Evolutionary conservation across 225 moss, liverwort and hornwort genomes (phyloP).

Genomic region (Rhytidiadelphus loreus): DNA sequence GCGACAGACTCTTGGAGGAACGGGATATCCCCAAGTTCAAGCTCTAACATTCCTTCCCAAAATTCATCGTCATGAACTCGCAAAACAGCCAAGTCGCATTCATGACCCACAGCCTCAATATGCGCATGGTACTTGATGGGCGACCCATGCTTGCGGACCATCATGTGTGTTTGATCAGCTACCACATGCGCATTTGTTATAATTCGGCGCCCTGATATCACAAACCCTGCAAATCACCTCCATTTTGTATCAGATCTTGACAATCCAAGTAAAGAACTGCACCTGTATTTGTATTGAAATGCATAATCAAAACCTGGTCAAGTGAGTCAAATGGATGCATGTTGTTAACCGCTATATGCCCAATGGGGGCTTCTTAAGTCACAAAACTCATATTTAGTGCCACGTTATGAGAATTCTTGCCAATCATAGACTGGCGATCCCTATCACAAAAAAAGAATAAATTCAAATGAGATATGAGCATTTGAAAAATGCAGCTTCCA

Average conservation of each 20-base stretch:
- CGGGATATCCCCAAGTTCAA: conserved; percentile 82
- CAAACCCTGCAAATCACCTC: conserved; percentile 59
- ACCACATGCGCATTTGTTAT: conserved; percentile 93
- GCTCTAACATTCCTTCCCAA: conserved; percentile 88
- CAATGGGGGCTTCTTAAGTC: neutral
- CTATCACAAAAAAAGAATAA: neutral
- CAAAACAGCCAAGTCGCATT: conserved; percentile 85
- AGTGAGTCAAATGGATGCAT: neutral
- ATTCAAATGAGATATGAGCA: neutral
- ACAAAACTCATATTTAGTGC: neutral
- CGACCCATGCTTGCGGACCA: conserved; percentile 92
- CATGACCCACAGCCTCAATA: conserved; percentile 90
- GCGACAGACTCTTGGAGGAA: conserved; percentile 93
- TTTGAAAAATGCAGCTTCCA: neutral
- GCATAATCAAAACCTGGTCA: neutral
- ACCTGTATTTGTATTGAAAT: neutral
- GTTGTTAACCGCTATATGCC: neutral
- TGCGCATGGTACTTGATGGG: conserved; percentile 85
- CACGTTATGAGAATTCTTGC: neutral
- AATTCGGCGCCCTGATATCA: conserved; percentile 73
- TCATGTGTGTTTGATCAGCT: conserved; percentile 90
- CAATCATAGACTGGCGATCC: neutral
- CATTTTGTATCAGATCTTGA: neutral
- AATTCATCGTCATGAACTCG: conserved; percentile 70
- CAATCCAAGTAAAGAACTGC: neutral